Base-by-base conservation (phyloP, 768 basidiomycete species). In the Leccinum uliginosum region DNA sequence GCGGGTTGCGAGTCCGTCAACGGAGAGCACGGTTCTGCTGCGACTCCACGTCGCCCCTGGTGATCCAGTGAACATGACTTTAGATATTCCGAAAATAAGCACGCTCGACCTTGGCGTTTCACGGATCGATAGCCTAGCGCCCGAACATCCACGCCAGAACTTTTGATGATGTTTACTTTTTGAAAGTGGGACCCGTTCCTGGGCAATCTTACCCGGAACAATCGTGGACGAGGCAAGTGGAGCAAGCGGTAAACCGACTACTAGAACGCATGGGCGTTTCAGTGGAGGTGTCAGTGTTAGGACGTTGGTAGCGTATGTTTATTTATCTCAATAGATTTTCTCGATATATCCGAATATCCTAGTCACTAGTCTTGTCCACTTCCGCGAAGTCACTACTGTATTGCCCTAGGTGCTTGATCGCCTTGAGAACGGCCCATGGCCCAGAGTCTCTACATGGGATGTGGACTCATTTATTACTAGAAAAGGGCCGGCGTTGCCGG, bases 121-220 rank as follows among this genome's bases (percentile, higher is more conserved):
- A 17, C 81, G 85, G 7, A 76, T 91, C 43, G 87, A 89, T 64
- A 78, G 89, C n/a, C n/a, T n/a, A n/a, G 29, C 78, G 87, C 52
- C 89, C 89, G 2, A 78, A 80, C 11, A 50, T 76, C 14, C 66
- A 69, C 3, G 65, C 67, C 26, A 58, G 63, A 19, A 81, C 79
- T 5, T 87, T 88, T 63, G 74, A 78, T 29, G 77, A 80, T 66
- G 71, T 81, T 24, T 89, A 91, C 65, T 84, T 90, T 56, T 67
- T 86, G 12, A 89, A 91, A 69, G 71, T 88, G 15, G 53, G 60
- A 9, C 38, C 58, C 30, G 40, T 29, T 7, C 38, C 47, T 5
- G 53, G 46, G 21, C 49, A 59, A 29, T 34, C 30, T 17, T 40
- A 8, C n/a, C 49, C 52, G 2, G 46, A 50, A 30, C 47, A 38